These are phyloP conservation scores for Solanum pennellii DNA, from an alignment of 257 asterid genomes.

Conservation along the genomic window DNA sequence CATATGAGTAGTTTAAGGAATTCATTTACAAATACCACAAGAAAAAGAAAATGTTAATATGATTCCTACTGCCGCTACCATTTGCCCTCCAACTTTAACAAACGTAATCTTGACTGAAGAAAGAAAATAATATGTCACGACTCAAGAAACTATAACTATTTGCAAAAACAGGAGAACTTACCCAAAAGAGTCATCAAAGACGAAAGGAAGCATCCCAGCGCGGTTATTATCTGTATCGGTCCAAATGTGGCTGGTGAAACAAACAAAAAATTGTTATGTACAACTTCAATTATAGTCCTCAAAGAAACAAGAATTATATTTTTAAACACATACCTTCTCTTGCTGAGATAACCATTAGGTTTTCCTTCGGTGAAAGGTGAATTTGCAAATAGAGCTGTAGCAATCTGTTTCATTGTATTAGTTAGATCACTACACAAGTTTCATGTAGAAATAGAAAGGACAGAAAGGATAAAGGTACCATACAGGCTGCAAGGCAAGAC, in stretches of 20 bases:
- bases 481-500: constrained; percentile 95
- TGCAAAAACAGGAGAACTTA: constrained; percentile 17
- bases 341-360: constrained; percentile 92
- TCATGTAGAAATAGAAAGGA: neutral
- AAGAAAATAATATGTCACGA: neutral
- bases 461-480: constrained; percentile 20
- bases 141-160: neutral
- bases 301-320: constrained; percentile 1
- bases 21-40: neutral
- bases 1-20: neutral
- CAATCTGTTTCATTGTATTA: constrained; percentile 52
- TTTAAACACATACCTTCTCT: constrained; percentile 62
- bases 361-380: constrained; percentile 97
- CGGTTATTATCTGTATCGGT: constrained; percentile 92
- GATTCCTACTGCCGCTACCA: neutral
- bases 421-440: constrained; percentile 16
- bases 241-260: constrained; percentile 82
- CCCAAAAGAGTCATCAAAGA: constrained; percentile 96
- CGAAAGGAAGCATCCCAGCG: constrained; percentile 99
- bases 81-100: neutral
- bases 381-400: constrained; percentile 93
- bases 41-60: neutral
- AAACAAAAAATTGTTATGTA: constrained; percentile 2
- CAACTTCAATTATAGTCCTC: constrained; percentile 2
- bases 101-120: neutral